Evolutionary conservation across 768 basidiomycete species (phyloP).

Genomic region (Pulveroboletus sp.): DNA sequence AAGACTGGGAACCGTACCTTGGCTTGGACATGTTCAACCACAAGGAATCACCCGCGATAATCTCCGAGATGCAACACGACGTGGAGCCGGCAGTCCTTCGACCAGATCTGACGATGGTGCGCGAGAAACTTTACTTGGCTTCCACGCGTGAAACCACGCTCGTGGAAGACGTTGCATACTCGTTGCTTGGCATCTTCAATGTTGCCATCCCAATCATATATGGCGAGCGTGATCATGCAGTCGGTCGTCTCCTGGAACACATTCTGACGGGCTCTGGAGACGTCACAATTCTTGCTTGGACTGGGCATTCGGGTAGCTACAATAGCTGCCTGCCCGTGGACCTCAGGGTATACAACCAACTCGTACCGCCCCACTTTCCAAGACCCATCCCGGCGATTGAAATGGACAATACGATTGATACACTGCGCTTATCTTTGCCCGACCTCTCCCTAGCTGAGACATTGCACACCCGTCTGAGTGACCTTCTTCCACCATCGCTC

Average conservation of each 20-base stretch:
- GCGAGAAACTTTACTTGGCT: slow-evolving; percentile 17
- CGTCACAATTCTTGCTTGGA: slow-evolving; percentile 14
- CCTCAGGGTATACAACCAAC: not conserved
- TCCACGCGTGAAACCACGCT: slow-evolving; percentile 5
- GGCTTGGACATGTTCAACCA: slow-evolving; percentile 1
- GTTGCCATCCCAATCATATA: slow-evolving; percentile 7
- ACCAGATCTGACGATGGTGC: slow-evolving; percentile 9
- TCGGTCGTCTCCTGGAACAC: slow-evolving; percentile 14
- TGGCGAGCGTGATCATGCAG: slow-evolving; percentile 9
- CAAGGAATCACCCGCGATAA: slow-evolving; percentile 4
- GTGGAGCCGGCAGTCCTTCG: not conserved
- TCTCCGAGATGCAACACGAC: slow-evolving; percentile 7
- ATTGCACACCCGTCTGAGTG: not conserved
- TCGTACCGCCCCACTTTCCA: not conserved
- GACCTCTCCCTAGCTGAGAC: not conserved
- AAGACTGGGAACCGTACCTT: slow-evolving; percentile 13
- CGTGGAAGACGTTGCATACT: slow-evolving; percentile 12
- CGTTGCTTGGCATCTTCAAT: slow-evolving; percentile 13
- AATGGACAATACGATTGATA: not conserved
- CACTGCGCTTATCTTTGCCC: not conserved
- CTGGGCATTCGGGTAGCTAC: slow-evolving; percentile 1
- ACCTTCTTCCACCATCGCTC: not conserved
- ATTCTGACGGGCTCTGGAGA: slow-evolving; percentile 9
- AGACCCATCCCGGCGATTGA: not conserved
- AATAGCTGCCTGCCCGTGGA: slow-evolving; percentile 3